phyloP scores from a whole-genome alignment of 2,329 filamentous ascomycete species.

The Claviceps pusilla region DNA sequence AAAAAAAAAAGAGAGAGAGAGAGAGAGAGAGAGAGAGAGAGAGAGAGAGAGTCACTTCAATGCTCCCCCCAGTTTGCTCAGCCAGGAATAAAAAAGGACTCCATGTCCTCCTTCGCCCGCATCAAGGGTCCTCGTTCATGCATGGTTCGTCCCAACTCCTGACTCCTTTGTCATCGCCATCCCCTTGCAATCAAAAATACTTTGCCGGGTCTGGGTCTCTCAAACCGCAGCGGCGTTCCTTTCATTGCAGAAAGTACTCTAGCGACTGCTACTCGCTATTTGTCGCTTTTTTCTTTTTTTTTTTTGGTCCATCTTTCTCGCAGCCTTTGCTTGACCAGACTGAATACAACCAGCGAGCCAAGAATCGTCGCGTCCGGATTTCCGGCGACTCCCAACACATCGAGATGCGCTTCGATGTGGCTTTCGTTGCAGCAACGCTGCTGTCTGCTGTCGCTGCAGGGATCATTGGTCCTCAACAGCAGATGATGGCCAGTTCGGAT shows the following conservation, averaged over 20 bases:
- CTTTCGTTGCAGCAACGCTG: slow-evolving; percentile 2
- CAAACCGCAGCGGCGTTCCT: background rate
- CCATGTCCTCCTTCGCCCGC: too few species aligned
- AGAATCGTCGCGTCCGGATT: background rate
- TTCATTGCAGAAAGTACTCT: background rate
- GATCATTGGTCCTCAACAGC: slow-evolving; percentile 7
- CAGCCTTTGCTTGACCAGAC: background rate
- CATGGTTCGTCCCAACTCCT: too few species aligned
- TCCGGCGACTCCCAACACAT: background rate
- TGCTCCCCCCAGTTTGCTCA: background rate
- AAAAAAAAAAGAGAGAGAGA: too few species aligned
- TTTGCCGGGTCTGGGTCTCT: background rate
- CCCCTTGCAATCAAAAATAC: background rate
- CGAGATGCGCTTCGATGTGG: slow-evolving; percentile 7
- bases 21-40: too few species aligned
- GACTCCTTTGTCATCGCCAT: too few species aligned
- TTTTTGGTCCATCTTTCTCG: background rate
- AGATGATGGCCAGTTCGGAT: slow-evolving; percentile 12
- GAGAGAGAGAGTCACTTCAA: background rate
- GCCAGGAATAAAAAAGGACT: too few species aligned
- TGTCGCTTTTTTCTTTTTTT: too few species aligned
- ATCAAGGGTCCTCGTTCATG: too few species aligned
- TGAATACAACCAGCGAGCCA: background rate
- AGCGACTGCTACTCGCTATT: too few species aligned
- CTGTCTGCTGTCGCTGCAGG: slow-evolving; percentile 4